Evolutionary conservation across 2,329 filamentous ascomycete species (phyloP), one percentile per base, ranked within the genome.

Genomic region (Gnomoniopsis sp.): DNA sequence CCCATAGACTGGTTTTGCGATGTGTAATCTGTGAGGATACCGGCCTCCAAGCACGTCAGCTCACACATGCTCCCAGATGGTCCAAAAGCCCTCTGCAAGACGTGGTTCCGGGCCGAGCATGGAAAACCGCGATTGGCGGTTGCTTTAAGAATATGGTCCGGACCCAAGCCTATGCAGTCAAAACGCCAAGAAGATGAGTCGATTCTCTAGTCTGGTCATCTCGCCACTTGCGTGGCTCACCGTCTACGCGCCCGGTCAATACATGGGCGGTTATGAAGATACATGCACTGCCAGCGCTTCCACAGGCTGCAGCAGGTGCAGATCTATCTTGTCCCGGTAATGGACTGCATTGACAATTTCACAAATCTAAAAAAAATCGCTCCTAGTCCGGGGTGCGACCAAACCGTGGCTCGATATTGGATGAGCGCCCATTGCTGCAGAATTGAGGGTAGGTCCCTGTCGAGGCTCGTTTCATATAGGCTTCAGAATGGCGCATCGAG

Each of bases 401-500:
- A 43, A 55, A 55, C 38, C 53, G 21, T 17, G 17, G 55, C 38
- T 44, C 52, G 55, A 46, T 36, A 57, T 57, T 57, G 55, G 55
- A 58, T 23, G 55, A 50, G 33, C 33, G 22, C 49, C 21, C 56
- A 47, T 49, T 43, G 21, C 43, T 51, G 52, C 38, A 26, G 34
- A 51, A 55, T 19, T 21, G 38, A 26, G 38, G 12, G 6, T 43
- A n/a, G 21, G 34, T 47, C 55, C 59, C 49, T 63, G 61, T 52
- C 62, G 51, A 52, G 34, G 48, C 63, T 57, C 53, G 68, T 69
- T 69, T 69, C 68, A 69, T 53, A 60, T 64, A 51, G 62, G 68
- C 64, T 67, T 69, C 68, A 69, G 65, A 63, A 53, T 62, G 50
- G 60, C 53, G 49, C 58, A 60, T 64, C 60, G 57, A 58, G 50